These are phyloP conservation scores for Amanita muscaria DNA, from an alignment of 768 basidiomycete genomes.

Conservation along the genomic window DNA sequence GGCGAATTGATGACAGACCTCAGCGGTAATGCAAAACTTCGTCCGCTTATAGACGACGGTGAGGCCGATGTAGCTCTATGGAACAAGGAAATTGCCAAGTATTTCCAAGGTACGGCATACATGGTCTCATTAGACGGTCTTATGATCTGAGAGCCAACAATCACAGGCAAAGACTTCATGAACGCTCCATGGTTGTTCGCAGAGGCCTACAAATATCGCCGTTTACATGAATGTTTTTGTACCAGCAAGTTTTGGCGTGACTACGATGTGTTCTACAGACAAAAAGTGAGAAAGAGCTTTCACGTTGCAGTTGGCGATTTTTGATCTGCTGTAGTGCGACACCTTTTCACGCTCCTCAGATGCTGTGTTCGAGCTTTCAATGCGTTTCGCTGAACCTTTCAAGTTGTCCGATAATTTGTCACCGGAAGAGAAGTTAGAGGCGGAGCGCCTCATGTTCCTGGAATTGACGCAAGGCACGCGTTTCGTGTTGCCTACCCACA, in stretches of 20 bases:
- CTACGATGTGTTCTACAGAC: conserved; percentile 93
- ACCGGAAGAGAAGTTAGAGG: conserved; percentile 50
- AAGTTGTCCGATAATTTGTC: conserved; percentile 46
- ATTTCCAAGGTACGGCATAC: conserved; percentile 64
- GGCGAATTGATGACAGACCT: conserved; percentile 83
- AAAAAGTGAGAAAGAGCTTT: conserved; percentile 48
- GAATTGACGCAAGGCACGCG: conserved; percentile 75
- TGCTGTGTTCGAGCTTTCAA: conserved; percentile 90
- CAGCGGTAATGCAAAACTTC: conserved; percentile 72
- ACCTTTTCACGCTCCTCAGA: conserved; percentile 90
- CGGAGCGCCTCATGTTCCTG: conserved; percentile 78
- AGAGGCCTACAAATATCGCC: conserved; percentile 89
- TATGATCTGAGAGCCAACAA: not conserved
- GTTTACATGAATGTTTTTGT: conserved; percentile 90
- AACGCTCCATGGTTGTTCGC: conserved; percentile 96
- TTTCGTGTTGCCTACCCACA: not conserved
- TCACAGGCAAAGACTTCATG: conserved; percentile 86
- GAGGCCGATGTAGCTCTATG: conserved; percentile 91
- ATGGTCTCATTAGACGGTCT: not conserved
- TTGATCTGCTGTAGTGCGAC: conserved; percentile 51
- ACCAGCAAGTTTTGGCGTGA: conserved; percentile 82
- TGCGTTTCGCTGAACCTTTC: conserved; percentile 84
- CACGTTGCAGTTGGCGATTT: too few relatives aligned
- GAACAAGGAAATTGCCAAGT: conserved; percentile 97
- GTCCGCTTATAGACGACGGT: conserved; percentile 84